phyloP scores from a whole-genome alignment of 1,139 yeast species.

The Hansenula sp. region DNA sequence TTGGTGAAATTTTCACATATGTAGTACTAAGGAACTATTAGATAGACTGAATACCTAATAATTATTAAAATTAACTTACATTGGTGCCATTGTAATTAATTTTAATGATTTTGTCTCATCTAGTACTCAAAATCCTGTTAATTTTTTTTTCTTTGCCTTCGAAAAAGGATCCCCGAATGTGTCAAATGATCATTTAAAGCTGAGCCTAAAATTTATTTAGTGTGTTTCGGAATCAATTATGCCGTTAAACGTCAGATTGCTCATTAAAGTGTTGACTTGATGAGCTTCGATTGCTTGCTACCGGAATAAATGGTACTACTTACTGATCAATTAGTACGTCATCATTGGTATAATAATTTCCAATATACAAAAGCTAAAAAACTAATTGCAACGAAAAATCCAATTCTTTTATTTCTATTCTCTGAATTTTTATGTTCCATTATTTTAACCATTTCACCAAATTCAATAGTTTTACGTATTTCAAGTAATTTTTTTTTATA shows the following conservation, averaged over 20 bases:
- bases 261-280: too few relatives aligned
- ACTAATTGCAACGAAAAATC: not conserved
- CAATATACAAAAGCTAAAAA: not conserved
- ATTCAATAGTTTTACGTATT: conserved; percentile 7
- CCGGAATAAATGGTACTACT: too few relatives aligned
- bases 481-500: conserved; percentile 7
- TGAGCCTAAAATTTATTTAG: too few relatives aligned
- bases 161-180: too few relatives aligned
- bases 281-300: too few relatives aligned
- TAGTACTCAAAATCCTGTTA: too few relatives aligned
- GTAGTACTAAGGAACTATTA: conserved; percentile 7
- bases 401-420: conserved; percentile 5
- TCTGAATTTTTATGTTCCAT: conserved; percentile 4
- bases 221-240: too few relatives aligned
- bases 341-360: not conserved
- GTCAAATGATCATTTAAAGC: too few relatives aligned
- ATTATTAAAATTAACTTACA: conserved; percentile 7
- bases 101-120: too few relatives aligned
- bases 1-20: conserved; percentile 9
- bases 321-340: too few relatives aligned
- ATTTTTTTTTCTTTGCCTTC: too few relatives aligned
- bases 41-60: not conserved
- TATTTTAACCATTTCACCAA: conserved; percentile 5
- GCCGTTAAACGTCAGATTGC: too few relatives aligned
- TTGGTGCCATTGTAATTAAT: conserved; percentile 11